A percentile compares a stretch with the other conserved stretches of the same genome.
These are phyloP conservation scores for Pythium dissotocum DNA, from an alignment of 352 stramenopile genomes.

Conservation along the genomic window DNA sequence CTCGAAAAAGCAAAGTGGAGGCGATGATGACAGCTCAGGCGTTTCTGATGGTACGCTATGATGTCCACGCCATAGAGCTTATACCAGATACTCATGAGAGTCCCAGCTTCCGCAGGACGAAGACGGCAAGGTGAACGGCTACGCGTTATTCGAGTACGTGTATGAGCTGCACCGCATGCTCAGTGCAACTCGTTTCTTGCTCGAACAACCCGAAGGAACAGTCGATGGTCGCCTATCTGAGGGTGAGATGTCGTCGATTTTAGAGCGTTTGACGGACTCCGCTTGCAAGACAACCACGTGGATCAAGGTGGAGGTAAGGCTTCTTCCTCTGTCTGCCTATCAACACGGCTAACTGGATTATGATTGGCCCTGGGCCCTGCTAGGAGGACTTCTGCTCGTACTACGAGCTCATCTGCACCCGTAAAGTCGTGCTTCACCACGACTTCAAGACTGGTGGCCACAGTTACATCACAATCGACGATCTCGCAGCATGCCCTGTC, in stretches of 20 bases:
- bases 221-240: constrained; percentile 34
- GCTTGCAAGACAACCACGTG: constrained; percentile 16
- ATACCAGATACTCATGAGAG: neutral
- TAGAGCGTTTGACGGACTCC: constrained; percentile 29
- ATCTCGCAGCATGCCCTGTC: constrained; percentile 34
- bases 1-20: constrained; percentile 23
- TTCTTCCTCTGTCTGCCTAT: neutral
- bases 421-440: constrained; percentile 54
- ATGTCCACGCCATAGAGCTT: no score
- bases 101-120: constrained; percentile 39
- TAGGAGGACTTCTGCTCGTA: constrained; percentile 51
- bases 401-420: constrained; percentile 62
- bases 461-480: constrained; percentile 34
- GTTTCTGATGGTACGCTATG: constrained; percentile 46
- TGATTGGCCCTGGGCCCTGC: neutral
- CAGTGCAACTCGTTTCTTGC: constrained; percentile 21
- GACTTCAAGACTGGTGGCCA: constrained; percentile 28
- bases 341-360: neutral
- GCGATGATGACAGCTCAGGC: constrained; percentile 34
- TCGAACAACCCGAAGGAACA: constrained; percentile 2
- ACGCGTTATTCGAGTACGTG: constrained; percentile 49
- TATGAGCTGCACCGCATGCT: constrained; percentile 40
- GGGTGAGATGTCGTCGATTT: constrained; percentile 30
- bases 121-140: constrained; percentile 41
- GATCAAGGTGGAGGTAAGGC: constrained; percentile 33